These are phyloP conservation scores for Pulveroboletus ravenelii DNA, from an alignment of 768 basidiomycete species.

Conservation along the genomic window DNA sequence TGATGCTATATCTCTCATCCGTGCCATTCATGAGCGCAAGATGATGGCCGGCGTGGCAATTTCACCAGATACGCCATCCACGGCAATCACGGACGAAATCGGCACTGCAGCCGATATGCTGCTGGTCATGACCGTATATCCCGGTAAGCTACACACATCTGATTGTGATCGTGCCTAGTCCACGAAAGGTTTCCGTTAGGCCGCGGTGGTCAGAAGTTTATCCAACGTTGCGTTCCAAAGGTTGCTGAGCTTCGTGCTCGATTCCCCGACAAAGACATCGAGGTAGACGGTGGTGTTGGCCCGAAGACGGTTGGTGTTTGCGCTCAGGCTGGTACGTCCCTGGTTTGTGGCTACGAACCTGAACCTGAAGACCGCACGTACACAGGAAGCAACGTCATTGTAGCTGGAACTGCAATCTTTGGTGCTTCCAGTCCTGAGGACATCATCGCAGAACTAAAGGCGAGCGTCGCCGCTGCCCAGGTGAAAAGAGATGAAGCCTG, in stretches of 20 bases:
- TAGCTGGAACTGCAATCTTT: conserved; percentile 96
- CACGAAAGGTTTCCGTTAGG: conserved; percentile 39
- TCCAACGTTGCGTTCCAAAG: conserved; percentile 89
- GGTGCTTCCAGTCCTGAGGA: conserved; percentile 69
- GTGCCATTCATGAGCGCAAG: conserved; percentile 69
- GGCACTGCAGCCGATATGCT: conserved; percentile 88
- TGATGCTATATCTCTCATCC: conserved; percentile 71
- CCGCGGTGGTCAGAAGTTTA: conserved; percentile 93
- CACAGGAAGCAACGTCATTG: conserved; percentile 94
- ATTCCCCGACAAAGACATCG: conserved; percentile 93
- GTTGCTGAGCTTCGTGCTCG: conserved; percentile 84
- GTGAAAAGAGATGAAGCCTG: conserved; percentile 32
- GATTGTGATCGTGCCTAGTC: background rate
- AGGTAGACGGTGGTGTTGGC: conserved; percentile 98
- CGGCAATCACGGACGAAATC: conserved; percentile 81
- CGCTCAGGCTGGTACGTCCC: conserved; percentile 72
- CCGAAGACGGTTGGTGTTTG: conserved; percentile 84
- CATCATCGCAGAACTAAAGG: conserved; percentile 71
- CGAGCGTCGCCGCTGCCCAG: conserved; percentile 64
- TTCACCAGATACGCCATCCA: conserved; percentile 89
- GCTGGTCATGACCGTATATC: conserved; percentile 97
- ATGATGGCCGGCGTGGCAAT: conserved; percentile 98
- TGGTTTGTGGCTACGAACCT: background rate
- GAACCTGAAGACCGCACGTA: background rate
- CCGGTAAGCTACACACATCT: conserved; percentile 46